Evolutionary conservation across 2,329 filamentous ascomycete genomes (phyloP), one percentile per base, ranked within the genome.

Genomic region (Aurifilum marmelostoma): DNA sequence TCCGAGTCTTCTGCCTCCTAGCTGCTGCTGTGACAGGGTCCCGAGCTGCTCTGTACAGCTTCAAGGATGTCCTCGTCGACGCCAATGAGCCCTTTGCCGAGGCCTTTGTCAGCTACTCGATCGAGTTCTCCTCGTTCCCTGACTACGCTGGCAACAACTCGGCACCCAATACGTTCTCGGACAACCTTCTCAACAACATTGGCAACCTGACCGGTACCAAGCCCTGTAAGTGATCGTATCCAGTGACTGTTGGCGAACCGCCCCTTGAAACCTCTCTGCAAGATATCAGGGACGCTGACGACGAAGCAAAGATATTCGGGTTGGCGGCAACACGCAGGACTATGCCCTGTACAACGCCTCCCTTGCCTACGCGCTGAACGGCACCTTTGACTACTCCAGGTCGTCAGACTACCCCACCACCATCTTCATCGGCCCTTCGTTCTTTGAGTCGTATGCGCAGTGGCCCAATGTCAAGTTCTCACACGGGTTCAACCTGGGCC

Each of bases 251-350:
- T n/a, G n/a, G n/a, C n/a, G n/a, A n/a, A n/a, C n/a, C n/a, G n/a
- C 37, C 6, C 37, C 37, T 27, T 41, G n/a, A 11, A 24, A 9
- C 39, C n/a, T 41, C n/a, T 62, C 12, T 60, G 8, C 34, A 59
- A 24, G 3, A n/a, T 6, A 59, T 16, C 9, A 43, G 37, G n/a
- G n/a, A n/a, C 24, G 4, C n/a, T 62, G n/a, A 60, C 58, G 39
- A 8, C 12, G 11, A 34, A 60, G 21, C 88, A 1, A n/a, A 1
- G 82, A 87, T 72, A 85, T 91, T 67, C 81, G 88, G 21, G 87
- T 91, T 1, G 88, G 89, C 3, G 89, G 88, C n/a, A 91, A 90
- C 73, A 90, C 88, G 0, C 88, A 91, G 77, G 88, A 91, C 78
- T 89, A 86, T 72, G 87, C 87, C 6, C 80, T 90, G 50, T 90